phyloP scores from a whole-genome alignment of 2,329 filamentous ascomycete genomes.

The Colletotrichum sp. region DNA sequence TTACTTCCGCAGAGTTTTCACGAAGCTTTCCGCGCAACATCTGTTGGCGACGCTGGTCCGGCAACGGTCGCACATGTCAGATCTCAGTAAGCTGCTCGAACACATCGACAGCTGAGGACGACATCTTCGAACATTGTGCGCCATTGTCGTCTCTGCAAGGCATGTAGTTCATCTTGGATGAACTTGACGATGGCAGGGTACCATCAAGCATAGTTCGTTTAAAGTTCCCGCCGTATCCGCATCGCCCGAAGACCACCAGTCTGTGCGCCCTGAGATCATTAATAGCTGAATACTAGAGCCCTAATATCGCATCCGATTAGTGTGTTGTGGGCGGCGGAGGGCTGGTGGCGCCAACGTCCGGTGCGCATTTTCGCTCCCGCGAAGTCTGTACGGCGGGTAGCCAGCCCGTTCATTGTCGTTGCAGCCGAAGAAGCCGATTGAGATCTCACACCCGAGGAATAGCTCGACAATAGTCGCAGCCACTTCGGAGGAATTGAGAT shows the following conservation, averaged over 20 bases:
- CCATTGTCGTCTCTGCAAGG: neutral
- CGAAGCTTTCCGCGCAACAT: neutral
- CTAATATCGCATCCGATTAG: neutral
- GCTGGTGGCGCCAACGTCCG: neutral
- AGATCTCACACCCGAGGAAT: neutral
- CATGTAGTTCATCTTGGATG: neutral
- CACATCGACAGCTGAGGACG: neutral
- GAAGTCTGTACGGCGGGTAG: neutral
- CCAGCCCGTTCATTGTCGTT: neutral
- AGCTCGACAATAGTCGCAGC: neutral
- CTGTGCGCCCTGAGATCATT: neutral
- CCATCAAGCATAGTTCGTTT: neutral
- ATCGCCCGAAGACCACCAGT: neutral
- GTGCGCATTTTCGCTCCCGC: neutral
- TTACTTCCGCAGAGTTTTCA: neutral
- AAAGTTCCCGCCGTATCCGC: constrained; percentile 4
- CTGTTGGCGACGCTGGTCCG: neutral
- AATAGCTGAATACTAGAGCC: neutral
- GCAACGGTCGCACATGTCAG: neutral
- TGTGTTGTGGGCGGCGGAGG: neutral
- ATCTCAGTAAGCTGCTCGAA: neutral
- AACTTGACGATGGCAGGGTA: neutral
- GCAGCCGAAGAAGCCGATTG: neutral
- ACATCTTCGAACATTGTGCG: neutral
- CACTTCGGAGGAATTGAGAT: neutral